Base-by-base conservation (phyloP, 306 rosid genomes). In the Purshia tridentata region DNA sequence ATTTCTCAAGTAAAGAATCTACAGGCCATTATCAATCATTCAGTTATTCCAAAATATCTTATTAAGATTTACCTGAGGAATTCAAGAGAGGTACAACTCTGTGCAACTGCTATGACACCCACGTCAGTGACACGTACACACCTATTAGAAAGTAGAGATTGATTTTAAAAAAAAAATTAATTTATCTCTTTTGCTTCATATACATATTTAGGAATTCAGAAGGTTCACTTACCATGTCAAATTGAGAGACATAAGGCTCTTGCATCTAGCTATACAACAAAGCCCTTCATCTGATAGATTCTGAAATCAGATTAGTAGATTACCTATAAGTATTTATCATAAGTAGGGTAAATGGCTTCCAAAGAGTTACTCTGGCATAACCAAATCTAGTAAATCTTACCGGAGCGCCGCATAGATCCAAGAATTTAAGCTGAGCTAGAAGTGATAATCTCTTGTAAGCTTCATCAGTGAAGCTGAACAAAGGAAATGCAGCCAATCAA, bases 401-500 rank as follows among this genome's bases (percentile, higher is more conserved):
- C 97, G 86, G 97, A 70, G 89, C 97, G 52, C 96, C 96, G 54
- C 93, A 92, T 45, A 89, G 87, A 82, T 92, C 97, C 86, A 89
- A 71, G 81, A 80, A 77, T 72, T 77, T 76, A 65, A 92, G 93
- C 73, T 60, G 84, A 54, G 66, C 12, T 35, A 89, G 85, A 82
- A 83, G 89, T 71, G 78, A 64, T 58, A 92, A 75, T 50, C 76
- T 81, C 79, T 73, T 83, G 89, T 88, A 89, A 76, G 88, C 86
- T 72, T 77, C 85, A 84, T 89, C 89, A 65, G 96, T 86, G 84
- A 92, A 84, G 78, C 97, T 92, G 83, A 86, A 64, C 39, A 80
- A 35, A 68, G 51, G 67, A 68, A 76, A 61, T 12, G 41, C 12
- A 54, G 47, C 48, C 70, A 77, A 76, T 81, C 63, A 73, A 48